Conservation (phyloP, 2,329 filamentous ascomycete species). For the Scedosporium aurantiacum region DNA sequence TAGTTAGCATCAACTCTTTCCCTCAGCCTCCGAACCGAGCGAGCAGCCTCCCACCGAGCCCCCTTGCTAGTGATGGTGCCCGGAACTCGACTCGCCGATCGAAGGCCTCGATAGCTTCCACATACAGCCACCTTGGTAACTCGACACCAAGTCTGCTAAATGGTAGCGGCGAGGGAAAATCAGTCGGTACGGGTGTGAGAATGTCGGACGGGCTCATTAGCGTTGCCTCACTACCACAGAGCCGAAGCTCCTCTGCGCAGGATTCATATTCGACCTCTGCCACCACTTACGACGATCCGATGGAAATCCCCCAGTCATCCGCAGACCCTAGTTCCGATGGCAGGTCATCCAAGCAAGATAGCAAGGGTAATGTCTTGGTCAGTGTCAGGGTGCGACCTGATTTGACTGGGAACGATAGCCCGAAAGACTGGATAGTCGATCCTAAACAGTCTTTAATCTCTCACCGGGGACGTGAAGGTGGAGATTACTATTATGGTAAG, state of each 20-base stretch:
- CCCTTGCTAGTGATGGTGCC: slow-evolving; percentile 38
- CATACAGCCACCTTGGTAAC: slow-evolving; percentile 35
- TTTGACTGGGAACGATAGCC: slow-evolving; percentile 47
- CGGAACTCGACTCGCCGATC: slow-evolving; percentile 34
- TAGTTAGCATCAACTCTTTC: slow-evolving; percentile 88
- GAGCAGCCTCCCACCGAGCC: slow-evolving; percentile 52
- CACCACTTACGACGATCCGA: slow-evolving; percentile 74
- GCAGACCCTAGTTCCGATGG: slow-evolving; percentile 26
- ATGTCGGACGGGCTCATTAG: slow-evolving; percentile 68
- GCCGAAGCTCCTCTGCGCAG: slow-evolving; percentile 82
- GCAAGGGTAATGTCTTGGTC: slow-evolving; percentile 89
- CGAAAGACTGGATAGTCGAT: slow-evolving; percentile 83
- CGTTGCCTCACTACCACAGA: slow-evolving; percentile 73
- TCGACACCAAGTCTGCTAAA: slow-evolving; percentile 66
- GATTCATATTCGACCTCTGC: slow-evolving; percentile 86
- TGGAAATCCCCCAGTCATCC: slow-evolving; percentile 36
- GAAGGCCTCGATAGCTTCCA: slow-evolving; percentile 44
- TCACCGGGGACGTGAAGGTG: slow-evolving; percentile 79
- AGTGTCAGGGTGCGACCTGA: slow-evolving; percentile 91
- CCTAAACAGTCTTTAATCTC: slow-evolving; percentile 70
- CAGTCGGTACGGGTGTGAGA: slow-evolving; percentile 51
- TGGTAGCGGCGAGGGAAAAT: slow-evolving; percentile 65
- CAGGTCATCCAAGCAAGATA: slow-evolving; percentile 49
- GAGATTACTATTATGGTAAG: slow-evolving; percentile 85
- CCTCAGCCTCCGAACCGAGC: slow-evolving; percentile 67